Evolutionary conservation across 805 yeast species (phyloP).

Genomic region (Nakazawaea pomicola): DNA sequence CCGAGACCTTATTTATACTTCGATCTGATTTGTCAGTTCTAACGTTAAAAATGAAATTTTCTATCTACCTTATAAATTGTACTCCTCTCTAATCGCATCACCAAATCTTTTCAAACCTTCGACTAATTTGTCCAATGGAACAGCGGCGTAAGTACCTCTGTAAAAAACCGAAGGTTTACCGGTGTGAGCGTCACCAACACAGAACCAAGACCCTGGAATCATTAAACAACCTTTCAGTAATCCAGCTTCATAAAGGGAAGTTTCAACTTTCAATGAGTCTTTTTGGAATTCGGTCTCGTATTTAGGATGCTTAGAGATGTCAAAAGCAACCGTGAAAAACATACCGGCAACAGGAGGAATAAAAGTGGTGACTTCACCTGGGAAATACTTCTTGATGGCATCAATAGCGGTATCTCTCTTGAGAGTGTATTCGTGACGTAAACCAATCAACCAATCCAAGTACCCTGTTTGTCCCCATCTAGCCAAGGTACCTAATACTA

Average conservation of each 20-base stretch:
- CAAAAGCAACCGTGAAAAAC: slow-evolving; percentile 74
- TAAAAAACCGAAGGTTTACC: slow-evolving; percentile 53
- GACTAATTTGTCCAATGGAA: slow-evolving; percentile 58
- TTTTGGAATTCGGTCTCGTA: slow-evolving; percentile 48
- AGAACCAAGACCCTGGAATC: slow-evolving; percentile 84
- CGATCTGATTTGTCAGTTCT: no score
- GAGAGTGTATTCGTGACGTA: slow-evolving; percentile 76
- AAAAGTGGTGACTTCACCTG: slow-evolving; percentile 34
- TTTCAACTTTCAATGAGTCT: slow-evolving; percentile 64
- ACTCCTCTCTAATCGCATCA: slow-evolving; percentile 55
- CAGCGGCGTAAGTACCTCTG: slow-evolving; percentile 89
- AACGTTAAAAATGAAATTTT: no score
- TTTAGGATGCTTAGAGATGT: slow-evolving; percentile 77
- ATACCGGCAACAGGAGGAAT: slow-evolving; percentile 78
- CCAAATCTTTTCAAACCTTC: slow-evolving; percentile 67
- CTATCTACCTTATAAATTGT: slow-evolving; percentile 23
- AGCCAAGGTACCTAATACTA: slow-evolving; percentile 64
- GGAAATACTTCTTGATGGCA: slow-evolving; percentile 57
- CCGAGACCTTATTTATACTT: no score
- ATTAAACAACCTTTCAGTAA: slow-evolving; percentile 59
- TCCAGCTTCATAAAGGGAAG: slow-evolving; percentile 55
- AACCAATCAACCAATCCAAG: slow-evolving; percentile 81
- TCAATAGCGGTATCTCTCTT: slow-evolving; percentile 88
- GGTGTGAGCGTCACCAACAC: slow-evolving; percentile 32
- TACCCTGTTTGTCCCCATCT: slow-evolving; percentile 92